Evolutionary conservation across 2,329 filamentous ascomycete species (phyloP).

Genomic region (Sporothrix mexicana): DNA sequence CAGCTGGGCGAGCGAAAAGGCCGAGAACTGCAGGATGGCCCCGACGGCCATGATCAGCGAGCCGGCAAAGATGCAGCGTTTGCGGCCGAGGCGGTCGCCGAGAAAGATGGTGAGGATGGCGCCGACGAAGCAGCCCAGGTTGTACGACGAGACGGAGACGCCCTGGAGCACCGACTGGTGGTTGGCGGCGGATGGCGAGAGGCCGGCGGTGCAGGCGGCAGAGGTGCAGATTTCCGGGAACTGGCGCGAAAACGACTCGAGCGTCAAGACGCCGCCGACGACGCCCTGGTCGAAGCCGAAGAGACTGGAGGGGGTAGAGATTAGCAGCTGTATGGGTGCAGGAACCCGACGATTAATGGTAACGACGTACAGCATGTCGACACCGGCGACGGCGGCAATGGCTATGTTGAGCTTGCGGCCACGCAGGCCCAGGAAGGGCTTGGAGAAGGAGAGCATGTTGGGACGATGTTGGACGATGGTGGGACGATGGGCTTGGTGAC

Average conservation of each 20-base stretch:
- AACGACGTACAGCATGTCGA: constrained; percentile 21
- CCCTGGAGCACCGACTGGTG: constrained; percentile 45
- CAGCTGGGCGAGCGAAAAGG: constrained; percentile 50
- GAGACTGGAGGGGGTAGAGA: no score
- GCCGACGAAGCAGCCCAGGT: constrained; percentile 44
- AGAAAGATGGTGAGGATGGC: constrained; percentile 44
- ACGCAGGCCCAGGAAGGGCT: constrained; percentile 5
- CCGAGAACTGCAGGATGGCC: constrained; percentile 50
- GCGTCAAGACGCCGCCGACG: constrained; percentile 10
- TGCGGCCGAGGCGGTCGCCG: constrained; percentile 51
- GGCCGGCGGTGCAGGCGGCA: background rate
- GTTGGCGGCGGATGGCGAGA: background rate
- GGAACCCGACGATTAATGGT: no score
- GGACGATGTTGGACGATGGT: background rate
- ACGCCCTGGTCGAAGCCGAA: constrained; percentile 21
- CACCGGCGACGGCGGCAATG: constrained; percentile 21
- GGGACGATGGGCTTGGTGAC: background rate
- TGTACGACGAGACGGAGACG: constrained; percentile 46
- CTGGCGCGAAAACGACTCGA: background rate
- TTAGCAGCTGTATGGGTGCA: no score
- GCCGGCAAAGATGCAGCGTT: constrained; percentile 49
- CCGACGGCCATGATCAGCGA: constrained; percentile 52
- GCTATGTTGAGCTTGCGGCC: constrained; percentile 18
- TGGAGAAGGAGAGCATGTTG: background rate
- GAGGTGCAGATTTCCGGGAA: constrained; percentile 17